These are phyloP conservation scores for Clonostachys solani DNA, from an alignment of 2,329 filamentous ascomycete genomes.

Conservation along the genomic window DNA sequence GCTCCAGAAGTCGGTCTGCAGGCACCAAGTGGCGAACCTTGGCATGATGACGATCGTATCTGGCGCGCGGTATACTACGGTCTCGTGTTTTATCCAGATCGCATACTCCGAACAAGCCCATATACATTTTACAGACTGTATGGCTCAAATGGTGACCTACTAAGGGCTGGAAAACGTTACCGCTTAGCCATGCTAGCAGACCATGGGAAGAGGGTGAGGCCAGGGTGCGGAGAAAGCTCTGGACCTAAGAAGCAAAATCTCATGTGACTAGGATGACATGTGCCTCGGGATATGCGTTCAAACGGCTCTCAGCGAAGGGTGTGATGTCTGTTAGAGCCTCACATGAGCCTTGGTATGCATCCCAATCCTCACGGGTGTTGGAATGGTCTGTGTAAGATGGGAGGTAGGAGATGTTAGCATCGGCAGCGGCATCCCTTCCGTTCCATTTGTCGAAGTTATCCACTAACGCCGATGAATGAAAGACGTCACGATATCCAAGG, in stretches of 20 bases:
- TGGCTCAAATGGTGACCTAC: slow-evolving; percentile 1
- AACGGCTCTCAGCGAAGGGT: slow-evolving; percentile 5
- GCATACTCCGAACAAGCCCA: slow-evolving; percentile 4
- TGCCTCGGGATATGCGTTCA: slow-evolving; percentile 11
- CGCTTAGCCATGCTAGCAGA: slow-evolving; percentile 6
- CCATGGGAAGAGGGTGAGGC: slow-evolving; percentile 4
- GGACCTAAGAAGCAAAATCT: slow-evolving; percentile 9
- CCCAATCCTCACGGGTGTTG: slow-evolving; percentile 1
- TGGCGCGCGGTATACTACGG: neutral
- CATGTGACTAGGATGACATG: slow-evolving; percentile 12
- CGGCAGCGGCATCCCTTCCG: slow-evolving; percentile 4
- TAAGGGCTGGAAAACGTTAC: slow-evolving; percentile 2
- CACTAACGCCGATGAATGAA: slow-evolving; percentile 7
- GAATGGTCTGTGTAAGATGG: slow-evolving; percentile 4
- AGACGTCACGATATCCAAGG: slow-evolving; percentile 10
- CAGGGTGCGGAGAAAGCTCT: slow-evolving; percentile 13
- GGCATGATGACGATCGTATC: slow-evolving; percentile 14
- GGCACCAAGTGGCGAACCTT: slow-evolving; percentile 19
- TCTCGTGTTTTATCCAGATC: slow-evolving; percentile 1
- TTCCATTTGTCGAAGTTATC: slow-evolving; percentile 3
- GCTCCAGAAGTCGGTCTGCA: slow-evolving; percentile 17
- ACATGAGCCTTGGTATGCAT: slow-evolving; percentile 3
- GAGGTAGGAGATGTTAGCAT: slow-evolving; percentile 5
- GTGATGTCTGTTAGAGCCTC: slow-evolving; percentile 11
- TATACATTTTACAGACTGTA: slow-evolving; percentile 11